These are phyloP conservation scores for Yarrowia bubula DNA, from an alignment of 805 yeast species.

Conservation along the genomic window DNA sequence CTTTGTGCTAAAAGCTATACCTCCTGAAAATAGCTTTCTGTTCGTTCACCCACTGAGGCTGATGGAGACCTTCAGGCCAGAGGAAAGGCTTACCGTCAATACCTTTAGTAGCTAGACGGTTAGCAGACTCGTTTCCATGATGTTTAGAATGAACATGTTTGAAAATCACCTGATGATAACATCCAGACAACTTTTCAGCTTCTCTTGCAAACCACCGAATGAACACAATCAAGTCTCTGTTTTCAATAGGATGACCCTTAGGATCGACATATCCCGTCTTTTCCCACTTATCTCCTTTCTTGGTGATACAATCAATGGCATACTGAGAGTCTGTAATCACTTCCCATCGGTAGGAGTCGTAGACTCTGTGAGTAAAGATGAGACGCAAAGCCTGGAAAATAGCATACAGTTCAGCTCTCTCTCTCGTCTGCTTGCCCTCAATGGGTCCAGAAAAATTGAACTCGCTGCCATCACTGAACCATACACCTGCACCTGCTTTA, in stretches of 20 bases:
- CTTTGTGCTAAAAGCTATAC: neutral
- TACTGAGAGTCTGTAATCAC: neutral
- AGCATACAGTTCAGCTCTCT: neutral
- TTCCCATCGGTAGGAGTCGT: slow-evolving; percentile 2
- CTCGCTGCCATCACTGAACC: slow-evolving; percentile 4
- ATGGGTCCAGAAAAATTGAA: slow-evolving; percentile 10
- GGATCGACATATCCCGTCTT: neutral
- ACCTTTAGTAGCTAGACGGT: neutral
- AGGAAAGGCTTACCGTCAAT: neutral
- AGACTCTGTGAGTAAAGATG: neutral
- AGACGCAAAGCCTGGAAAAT: slow-evolving; percentile 1
- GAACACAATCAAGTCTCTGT: neutral
- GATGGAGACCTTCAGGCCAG: neutral
- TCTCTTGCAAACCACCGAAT: neutral
- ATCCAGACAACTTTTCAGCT: neutral
- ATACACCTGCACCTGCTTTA: neutral
- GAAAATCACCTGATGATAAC: neutral
- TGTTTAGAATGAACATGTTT: neutral
- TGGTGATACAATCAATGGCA: slow-evolving; percentile 5
- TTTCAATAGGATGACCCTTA: neutral
- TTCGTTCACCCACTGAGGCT: neutral
- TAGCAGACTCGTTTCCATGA: slow-evolving; percentile 10
- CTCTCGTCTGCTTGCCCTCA: neutral
- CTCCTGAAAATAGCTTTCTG: slow-evolving; percentile 4
- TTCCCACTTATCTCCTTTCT: neutral